Conservation (phyloP, 2,329 filamentous ascomycete genomes). For the Aschersonia sp. region DNA sequence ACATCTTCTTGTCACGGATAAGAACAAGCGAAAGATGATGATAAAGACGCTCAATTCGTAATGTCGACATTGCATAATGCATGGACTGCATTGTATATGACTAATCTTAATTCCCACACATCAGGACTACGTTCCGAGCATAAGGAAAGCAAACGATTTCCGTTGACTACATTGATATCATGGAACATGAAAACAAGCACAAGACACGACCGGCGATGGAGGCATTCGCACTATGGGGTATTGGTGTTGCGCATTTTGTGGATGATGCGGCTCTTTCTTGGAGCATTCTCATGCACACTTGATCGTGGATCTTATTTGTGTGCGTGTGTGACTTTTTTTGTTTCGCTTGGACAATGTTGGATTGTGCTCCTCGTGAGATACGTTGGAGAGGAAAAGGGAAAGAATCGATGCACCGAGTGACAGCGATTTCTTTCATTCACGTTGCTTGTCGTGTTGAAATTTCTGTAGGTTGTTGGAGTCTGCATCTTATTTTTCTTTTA, state of each 20-base stretch:
- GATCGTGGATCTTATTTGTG: no score
- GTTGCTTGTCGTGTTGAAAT: neutral
- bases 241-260: neutral
- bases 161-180: neutral
- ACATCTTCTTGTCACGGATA: constrained; percentile 54
- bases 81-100: neutral
- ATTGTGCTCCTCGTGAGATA: neutral
- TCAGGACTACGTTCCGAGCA: neutral
- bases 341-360: neutral
- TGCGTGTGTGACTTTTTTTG: neutral
- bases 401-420: neutral
- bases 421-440: neutral
- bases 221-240: neutral
- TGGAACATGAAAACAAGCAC: neutral
- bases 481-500: neutral
- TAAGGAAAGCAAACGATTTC: neutral
- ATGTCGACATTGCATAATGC: constrained; percentile 7
- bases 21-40: constrained; percentile 57
- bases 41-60: constrained; percentile 47
- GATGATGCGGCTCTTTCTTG: neutral
- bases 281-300: neutral
- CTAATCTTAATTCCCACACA: neutral
- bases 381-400: neutral
- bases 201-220: neutral
- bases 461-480: neutral